Base-by-base conservation (phyloP, 371 early-diverging fungal genomes). In the Parasitella parasitica region DNA sequence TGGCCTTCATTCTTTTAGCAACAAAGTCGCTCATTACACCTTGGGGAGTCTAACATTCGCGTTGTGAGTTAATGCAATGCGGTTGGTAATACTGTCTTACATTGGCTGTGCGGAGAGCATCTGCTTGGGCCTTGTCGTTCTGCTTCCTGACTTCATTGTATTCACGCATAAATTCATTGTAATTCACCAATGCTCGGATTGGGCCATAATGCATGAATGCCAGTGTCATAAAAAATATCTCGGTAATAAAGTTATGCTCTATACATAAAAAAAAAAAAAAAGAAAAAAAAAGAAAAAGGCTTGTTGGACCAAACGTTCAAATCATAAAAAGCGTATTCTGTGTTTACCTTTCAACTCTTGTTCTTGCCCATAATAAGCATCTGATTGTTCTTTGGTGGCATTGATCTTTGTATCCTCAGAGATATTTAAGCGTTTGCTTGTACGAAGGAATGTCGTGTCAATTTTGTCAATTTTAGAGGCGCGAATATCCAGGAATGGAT, bases 201-300 rank as follows among this genome's bases (percentile, higher is more conserved):
- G 91, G 81, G 0, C 96, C 96, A 57, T 90, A 87, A 71, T 97
- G 97, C 63, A 91, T 78, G 15, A 87, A 82, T 1, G 83, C 75
- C 15, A 94, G 72, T 0, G 96, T 89, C 16, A 95, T 67, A 63
- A 86, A 93, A 68, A 97, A 97, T 9, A 89, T 73, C 50, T 97
- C 95, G 2, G 96, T 84, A 49, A 97, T 91, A 66, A 98, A 98
- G 71, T 92, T 89, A 56, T 81, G 67, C 6, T 71, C 69, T 68
- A 57, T 24, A 26, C 11, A 27, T n/a, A 20, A 48, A n/a, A n/a
- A n/a, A n/a, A n/a, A n/a, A n/a, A n/a, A n/a, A n/a, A n/a, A n/a
- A n/a, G n/a, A n/a, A n/a, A n/a, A n/a, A n/a, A n/a, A n/a, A n/a
- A n/a, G n/a, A n/a, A n/a, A n/a, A n/a, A n/a, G n/a, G n/a, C n/a